These are phyloP conservation scores for Fomitopsis palustris DNA, from an alignment of 1,284 basidiomycete species.

Conservation along the genomic window DNA sequence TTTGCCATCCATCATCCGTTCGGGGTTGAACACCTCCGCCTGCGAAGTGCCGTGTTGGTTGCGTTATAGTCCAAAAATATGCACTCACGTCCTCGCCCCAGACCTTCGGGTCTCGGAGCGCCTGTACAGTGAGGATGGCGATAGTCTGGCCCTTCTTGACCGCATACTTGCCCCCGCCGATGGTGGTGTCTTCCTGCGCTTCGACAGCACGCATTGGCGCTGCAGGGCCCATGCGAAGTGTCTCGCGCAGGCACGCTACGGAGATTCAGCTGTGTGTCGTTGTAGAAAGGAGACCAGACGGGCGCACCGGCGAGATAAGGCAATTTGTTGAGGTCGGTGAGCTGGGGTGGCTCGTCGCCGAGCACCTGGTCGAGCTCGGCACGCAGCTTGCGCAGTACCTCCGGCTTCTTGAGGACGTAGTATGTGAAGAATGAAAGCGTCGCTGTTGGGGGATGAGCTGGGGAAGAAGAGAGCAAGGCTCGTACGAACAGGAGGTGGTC, in stretches of 20 bases:
- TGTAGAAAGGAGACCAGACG: neutral
- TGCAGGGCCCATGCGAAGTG: slow-evolving; percentile 42
- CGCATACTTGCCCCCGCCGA: slow-evolving; percentile 40
- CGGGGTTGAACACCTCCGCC: slow-evolving; percentile 34
- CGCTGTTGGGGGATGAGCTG: slow-evolving; percentile 16
- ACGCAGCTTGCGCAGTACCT: slow-evolving; percentile 39
- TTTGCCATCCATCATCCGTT: slow-evolving; percentile 46
- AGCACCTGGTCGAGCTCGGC: slow-evolving; percentile 44
- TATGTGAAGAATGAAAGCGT: slow-evolving; percentile 38
- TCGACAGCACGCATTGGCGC: slow-evolving; percentile 34
- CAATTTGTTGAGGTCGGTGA: slow-evolving; percentile 39
- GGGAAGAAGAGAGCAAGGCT: neutral
- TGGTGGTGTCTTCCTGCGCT: slow-evolving; percentile 34
- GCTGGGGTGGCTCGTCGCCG: slow-evolving; percentile 33
- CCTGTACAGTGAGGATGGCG: slow-evolving; percentile 28
- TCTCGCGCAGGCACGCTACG: slow-evolving; percentile 43
- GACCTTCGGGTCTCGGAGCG: slow-evolving; percentile 41
- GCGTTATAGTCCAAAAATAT: slow-evolving; percentile 40
- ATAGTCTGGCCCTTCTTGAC: slow-evolving; percentile 34
- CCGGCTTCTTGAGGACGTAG: slow-evolving; percentile 44
- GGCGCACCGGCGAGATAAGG: slow-evolving; percentile 35
- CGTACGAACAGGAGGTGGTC: slow-evolving; percentile 39
- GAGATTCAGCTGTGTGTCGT: neutral
- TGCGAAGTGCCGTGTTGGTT: neutral
- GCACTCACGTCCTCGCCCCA: slow-evolving; percentile 47